These are phyloP conservation scores for Hansenula sp. DNA, from an alignment of 1,139 yeast species.

Conservation along the genomic window DNA sequence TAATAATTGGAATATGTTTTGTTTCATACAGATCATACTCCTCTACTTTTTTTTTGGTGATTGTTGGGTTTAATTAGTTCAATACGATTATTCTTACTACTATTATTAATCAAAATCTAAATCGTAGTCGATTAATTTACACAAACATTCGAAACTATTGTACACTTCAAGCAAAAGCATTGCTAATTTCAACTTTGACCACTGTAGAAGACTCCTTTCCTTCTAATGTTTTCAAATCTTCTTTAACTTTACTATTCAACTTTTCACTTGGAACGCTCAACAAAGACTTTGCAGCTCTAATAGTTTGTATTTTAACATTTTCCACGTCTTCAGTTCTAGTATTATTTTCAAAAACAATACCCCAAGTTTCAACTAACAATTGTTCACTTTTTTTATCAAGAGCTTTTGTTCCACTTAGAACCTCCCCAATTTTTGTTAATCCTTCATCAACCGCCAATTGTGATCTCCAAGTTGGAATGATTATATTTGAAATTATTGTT, in stretches of 20 bases:
- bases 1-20: not conserved
- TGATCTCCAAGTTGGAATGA: conserved; percentile 58
- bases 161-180: conserved; percentile 7
- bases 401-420: conserved; percentile 11
- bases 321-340: conserved; percentile 50
- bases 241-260: conserved; percentile 15
- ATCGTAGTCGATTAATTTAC: not conserved
- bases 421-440: conserved; percentile 18
- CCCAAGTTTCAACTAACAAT: conserved; percentile 27
- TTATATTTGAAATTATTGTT: conserved; percentile 31
- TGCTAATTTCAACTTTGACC: conserved; percentile 33
- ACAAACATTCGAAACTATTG: too few species aligned
- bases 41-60: not conserved
- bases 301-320: conserved; percentile 53
- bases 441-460: conserved; percentile 43
- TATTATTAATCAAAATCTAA: not conserved
- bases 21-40: not conserved
- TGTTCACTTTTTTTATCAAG: conserved; percentile 2
- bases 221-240: conserved; percentile 29
- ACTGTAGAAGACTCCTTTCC: conserved; percentile 31
- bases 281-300: conserved; percentile 32
- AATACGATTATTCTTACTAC: too few species aligned
- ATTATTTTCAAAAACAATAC: conserved; percentile 27
- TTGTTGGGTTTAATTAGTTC: too few species aligned
- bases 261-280: conserved; percentile 11